Base-by-base conservation (phyloP, 148 eudicot genomes). In the Gaultheria prostrata region DNA sequence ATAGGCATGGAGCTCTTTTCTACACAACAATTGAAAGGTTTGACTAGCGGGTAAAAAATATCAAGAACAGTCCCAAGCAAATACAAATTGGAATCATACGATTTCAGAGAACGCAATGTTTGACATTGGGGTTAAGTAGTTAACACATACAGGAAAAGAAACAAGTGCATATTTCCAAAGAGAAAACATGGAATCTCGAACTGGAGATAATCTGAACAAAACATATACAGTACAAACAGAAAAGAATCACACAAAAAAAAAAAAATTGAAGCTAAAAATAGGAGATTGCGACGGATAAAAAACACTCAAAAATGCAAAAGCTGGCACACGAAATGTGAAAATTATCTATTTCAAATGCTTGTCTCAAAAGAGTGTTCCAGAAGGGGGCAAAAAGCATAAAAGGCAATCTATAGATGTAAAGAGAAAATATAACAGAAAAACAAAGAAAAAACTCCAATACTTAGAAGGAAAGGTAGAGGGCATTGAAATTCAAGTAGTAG, bases 1-100 rank as follows among this genome's bases (percentile, higher is more conserved):
- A 97, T 98, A 84, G 91, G 94, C 86, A 84, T 73, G 39, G 97
- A 92, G 84, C 95, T 97, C 83, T 89, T 95, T 82, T 97, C 99
- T 97, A 74, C 87, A 85, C 50, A 76, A 53, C 45, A 57, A 35
- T 75, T 50, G 13, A 73, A 61, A 85, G 14, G 76, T 53, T 20
- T 54, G 57, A 80, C 32, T 51, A 46, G 46, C 20, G 30, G 45
- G 48, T 76, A 30, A 28, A 49, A 70, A 49, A 45, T 48, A 69
- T 81, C 48, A 39, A 11, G 76, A 81, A 81, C 83, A 69, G 46
- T 1, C 54, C 12, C 49, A 24, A 82, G 48, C 28, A 81, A 48
- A 48, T 28, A 28, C 43, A 26, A 17, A 48, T 46, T 13, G 46
- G 24, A 67, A 63, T 45, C 32, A 59, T 39, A 24, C 45, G 26